These are phyloP conservation scores for Ophiostoma ips DNA, from an alignment of 2,329 filamentous ascomycete species.

Conservation along the genomic window DNA sequence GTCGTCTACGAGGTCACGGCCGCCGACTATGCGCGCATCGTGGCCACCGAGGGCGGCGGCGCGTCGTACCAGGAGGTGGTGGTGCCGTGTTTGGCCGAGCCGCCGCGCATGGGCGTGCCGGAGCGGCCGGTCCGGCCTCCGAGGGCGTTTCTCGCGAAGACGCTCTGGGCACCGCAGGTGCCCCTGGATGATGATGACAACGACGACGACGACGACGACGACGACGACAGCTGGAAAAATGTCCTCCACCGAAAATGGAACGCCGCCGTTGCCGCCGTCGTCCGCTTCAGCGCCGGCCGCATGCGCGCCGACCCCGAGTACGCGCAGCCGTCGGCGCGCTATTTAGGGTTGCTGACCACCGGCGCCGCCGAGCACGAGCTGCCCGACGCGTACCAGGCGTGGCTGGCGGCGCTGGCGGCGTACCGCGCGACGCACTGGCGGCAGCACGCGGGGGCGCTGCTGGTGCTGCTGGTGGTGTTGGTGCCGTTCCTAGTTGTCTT, in stretches of 20 bases:
- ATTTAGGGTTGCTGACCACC: constrained; percentile 64
- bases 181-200: constrained; percentile 21
- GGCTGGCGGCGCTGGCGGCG: constrained; percentile 53
- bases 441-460: constrained; percentile 49
- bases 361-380: constrained; percentile 72
- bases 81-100: constrained; percentile 62
- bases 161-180: constrained; percentile 56
- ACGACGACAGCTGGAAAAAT: constrained; percentile 1
- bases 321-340: constrained; percentile 71
- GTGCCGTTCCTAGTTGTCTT: constrained; percentile 38
- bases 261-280: constrained; percentile 15
- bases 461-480: constrained; percentile 44
- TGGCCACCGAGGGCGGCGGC: constrained; percentile 82
- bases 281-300: constrained; percentile 29
- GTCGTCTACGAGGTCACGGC: constrained; percentile 90
- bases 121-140: constrained; percentile 47
- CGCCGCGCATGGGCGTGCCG: constrained; percentile 43
- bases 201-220: constrained; percentile 7
- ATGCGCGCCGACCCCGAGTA: constrained; percentile 53
- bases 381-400: constrained; percentile 62
- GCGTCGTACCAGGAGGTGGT: constrained; percentile 71
- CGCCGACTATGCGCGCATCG: constrained; percentile 70
- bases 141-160: constrained; percentile 66
- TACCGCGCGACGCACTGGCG: constrained; percentile 54
- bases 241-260: constrained; percentile 19